Conservation (phyloP, 2,329 filamentous ascomycete genomes). For the Ustulina deusta region DNA sequence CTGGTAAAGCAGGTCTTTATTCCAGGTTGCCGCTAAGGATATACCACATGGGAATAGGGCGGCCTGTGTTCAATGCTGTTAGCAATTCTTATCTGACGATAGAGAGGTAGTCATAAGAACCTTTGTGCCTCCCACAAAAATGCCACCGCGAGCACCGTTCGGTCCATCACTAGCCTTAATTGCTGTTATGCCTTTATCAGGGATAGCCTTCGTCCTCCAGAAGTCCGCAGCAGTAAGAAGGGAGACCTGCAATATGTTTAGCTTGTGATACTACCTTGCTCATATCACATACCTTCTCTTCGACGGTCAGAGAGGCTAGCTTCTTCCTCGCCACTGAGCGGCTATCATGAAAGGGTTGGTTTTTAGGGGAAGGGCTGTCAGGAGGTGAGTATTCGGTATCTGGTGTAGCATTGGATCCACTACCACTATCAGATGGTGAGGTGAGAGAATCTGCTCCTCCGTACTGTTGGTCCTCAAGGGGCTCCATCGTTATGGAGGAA, state of each 20-base stretch:
- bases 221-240: constrained; percentile 73
- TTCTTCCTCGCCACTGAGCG: constrained; percentile 62
- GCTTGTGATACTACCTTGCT: not conserved
- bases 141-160: constrained; percentile 75
- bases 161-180: constrained; percentile 77
- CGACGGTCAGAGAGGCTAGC: constrained; percentile 63
- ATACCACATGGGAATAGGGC: constrained; percentile 84
- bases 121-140: constrained; percentile 76
- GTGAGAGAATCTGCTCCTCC: constrained; percentile 53
- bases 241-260: constrained; percentile 60
- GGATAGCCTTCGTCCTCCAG: constrained; percentile 75
- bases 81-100: constrained; percentile 24
- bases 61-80: constrained; percentile 59
- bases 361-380: constrained; percentile 57
- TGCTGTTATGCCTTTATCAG: constrained; percentile 71
- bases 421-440: constrained; percentile 53
- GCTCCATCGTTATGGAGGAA: constrained; percentile 47
- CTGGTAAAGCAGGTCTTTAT: constrained; percentile 74
- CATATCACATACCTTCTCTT: constrained; percentile 64
- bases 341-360: constrained; percentile 53
- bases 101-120: constrained; percentile 50
- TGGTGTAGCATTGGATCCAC: constrained; percentile 59
- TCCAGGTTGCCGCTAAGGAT: constrained; percentile 84
- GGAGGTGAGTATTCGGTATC: constrained; percentile 63
- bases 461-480: constrained; percentile 46